Base-by-base conservation (phyloP, 225 moss, liverwort and hornwort species). In the Neckera pumila region DNA sequence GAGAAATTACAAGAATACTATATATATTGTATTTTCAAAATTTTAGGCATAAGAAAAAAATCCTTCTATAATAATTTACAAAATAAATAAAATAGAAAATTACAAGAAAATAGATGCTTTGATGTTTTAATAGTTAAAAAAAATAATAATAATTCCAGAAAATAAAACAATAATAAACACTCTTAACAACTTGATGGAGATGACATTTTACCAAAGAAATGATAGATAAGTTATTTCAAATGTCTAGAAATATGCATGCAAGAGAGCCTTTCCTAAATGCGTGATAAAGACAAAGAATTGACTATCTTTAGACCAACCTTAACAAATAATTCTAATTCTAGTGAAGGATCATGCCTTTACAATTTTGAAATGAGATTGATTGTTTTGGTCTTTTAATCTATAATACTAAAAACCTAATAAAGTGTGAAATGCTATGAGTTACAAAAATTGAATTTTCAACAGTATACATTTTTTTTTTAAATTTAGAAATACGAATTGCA, bases 31-130 rank as follows among this genome's bases (percentile, higher is more conserved):
- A 7, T 7, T 6, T 2, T 31, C 12, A 47, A 49, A 47, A 11
- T 18, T 31, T 31, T 49, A 74, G 12, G 7, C 2, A 31, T 7
- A 74, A 47, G 47, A 47, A 47, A 31, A 31, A 16, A 43, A 73
- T 4, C 7, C 3, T 31, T 0, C 2, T 0, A 74, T 0, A 11
- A 0, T 74, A 17, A 30, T 75, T 18, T 0, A 31, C 12, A 49
- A 75, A 43, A 12, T 1, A 19, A 47, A 71, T 8, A 71, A 40
- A 40, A 40, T 26, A 14, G 1, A 70, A 70, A 40, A 31, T n/a
- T n/a, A n/a, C n/a, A n/a, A n/a, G n/a, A n/a, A n/a, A n/a, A n/a
- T n/a, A n/a, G n/a, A n/a, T n/a, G 2, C 11, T 49, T 74, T 45
- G 3, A 31, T 31, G 7, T 7, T 74, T 19, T 3, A 47, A 47